These are phyloP conservation scores for Stropharia rugosoannulata DNA, from an alignment of 768 basidiomycete species.

Conservation along the genomic window DNA sequence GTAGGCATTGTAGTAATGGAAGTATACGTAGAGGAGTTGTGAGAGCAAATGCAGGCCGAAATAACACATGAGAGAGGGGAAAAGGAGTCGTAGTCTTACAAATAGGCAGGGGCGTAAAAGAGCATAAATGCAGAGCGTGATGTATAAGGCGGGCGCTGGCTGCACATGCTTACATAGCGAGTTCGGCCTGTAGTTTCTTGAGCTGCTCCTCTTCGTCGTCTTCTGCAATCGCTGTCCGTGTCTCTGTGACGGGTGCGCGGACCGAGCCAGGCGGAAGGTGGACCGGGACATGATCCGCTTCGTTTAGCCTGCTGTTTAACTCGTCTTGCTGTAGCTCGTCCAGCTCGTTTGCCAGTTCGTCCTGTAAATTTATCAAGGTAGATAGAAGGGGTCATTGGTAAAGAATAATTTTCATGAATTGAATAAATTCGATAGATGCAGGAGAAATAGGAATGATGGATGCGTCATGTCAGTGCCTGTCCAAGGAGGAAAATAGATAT, in stretches of 20 bases:
- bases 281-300: conserved; percentile 87
- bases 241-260: conserved; percentile 28
- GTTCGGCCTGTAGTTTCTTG: conserved; percentile 80
- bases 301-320: conserved; percentile 80
- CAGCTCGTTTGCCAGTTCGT: conserved; percentile 75
- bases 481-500: not conserved
- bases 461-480: conserved; percentile 3
- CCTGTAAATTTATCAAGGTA: conserved; percentile 40
- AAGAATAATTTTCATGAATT: not conserved
- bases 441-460: not conserved
- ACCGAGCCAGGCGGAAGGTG: conserved; percentile 72
- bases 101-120: not conserved
- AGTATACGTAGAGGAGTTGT: conserved; percentile 1
- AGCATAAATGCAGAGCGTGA: not conserved
- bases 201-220: conserved; percentile 93
- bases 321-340: conserved; percentile 87
- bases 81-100: not conserved
- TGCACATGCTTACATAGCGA: conserved; percentile 66
- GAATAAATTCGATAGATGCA: not conserved
- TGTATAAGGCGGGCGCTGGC: conserved; percentile 1
- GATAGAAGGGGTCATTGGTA: not conserved
- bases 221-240: conserved; percentile 47
- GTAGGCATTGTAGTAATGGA: not conserved
- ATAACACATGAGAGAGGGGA: not conserved
- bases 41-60: not conserved